A percentile compares a stretch with the other conserved stretches of the same genome.
These are phyloP conservation scores for Podaxis sp. DNA, from an alignment of 768 basidiomycete species.

Conservation along the genomic window DNA sequence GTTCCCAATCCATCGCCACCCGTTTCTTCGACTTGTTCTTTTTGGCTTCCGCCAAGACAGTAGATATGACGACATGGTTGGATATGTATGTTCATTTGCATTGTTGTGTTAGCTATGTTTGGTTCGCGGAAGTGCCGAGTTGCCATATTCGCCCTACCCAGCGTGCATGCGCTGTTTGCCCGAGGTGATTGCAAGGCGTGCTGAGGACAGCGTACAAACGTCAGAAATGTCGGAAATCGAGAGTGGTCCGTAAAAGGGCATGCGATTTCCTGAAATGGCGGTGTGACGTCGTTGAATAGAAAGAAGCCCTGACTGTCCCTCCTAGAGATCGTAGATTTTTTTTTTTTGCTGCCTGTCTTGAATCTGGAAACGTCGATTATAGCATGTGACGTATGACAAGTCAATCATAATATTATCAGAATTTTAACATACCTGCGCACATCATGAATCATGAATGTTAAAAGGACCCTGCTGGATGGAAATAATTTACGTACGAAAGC, in stretches of 20 bases:
- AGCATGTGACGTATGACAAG: not conserved
- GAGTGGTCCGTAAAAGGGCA: conserved; percentile 4
- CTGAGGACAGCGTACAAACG: not conserved
- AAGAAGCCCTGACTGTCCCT: not conserved
- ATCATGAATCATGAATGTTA: too few relatives aligned
- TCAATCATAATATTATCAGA: too few relatives aligned
- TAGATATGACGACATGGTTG: not conserved
- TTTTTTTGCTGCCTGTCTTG: not conserved
- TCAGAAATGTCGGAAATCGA: not conserved
- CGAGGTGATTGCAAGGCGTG: not conserved
- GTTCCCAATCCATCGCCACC: not conserved
- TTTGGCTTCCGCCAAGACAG: not conserved
- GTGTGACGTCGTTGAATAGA: not conserved
- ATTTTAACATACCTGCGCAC: too few relatives aligned
- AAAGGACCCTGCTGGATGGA: too few relatives aligned
- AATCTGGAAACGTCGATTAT: not conserved
- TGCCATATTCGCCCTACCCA: not conserved
- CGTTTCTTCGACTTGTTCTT: not conserved
- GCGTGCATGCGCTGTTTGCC: not conserved
- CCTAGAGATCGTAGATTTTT: not conserved
- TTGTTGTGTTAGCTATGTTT: not conserved
- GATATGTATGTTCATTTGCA: not conserved
- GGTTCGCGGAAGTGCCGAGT: not conserved
- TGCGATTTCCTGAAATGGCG: conserved; percentile 7
- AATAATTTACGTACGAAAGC: too few relatives aligned